Conservation (phyloP, 768 basidiomycete species). For the Lyophyllum atratum region DNA sequence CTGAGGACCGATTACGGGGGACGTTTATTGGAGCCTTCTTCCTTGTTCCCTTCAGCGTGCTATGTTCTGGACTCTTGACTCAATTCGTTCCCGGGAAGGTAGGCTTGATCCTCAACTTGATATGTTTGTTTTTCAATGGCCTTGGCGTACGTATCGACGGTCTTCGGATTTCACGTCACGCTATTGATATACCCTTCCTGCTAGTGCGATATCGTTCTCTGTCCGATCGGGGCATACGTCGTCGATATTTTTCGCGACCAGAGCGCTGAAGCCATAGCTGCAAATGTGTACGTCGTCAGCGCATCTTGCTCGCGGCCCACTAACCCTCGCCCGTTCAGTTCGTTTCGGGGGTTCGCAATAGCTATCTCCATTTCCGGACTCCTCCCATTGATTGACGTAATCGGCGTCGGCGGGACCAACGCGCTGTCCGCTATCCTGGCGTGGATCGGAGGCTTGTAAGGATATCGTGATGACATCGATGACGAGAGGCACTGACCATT, state of each 20-base stretch:
- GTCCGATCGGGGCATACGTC: constrained; percentile 55
- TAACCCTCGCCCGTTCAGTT: constrained; percentile 35
- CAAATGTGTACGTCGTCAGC: constrained; percentile 45
- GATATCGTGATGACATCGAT: constrained; percentile 6
- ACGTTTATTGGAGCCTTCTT: constrained; percentile 45
- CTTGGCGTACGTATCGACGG: constrained; percentile 49
- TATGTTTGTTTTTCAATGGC: constrained; percentile 65
- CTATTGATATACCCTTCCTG: not conserved
- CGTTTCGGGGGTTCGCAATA: constrained; percentile 46
- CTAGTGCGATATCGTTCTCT: constrained; percentile 59
- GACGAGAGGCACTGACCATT: not conserved
- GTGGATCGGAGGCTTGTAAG: constrained; percentile 57
- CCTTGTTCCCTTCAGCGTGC: constrained; percentile 54
- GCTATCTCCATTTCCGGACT: constrained; percentile 45
- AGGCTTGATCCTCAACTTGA: constrained; percentile 52
- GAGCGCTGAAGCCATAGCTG: constrained; percentile 68
- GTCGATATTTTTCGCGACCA: constrained; percentile 61
- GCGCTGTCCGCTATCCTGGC: constrained; percentile 44
- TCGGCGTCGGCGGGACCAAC: constrained; percentile 56
- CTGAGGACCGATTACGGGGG: constrained; percentile 68
- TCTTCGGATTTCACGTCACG: not conserved
- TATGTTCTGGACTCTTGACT: constrained; percentile 51
- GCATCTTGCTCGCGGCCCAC: no score
- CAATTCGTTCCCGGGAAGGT: constrained; percentile 47
- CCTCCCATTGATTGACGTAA: constrained; percentile 53